Conservation (phyloP, 352 stramenopile species). For the Pythium brassicae region DNA sequence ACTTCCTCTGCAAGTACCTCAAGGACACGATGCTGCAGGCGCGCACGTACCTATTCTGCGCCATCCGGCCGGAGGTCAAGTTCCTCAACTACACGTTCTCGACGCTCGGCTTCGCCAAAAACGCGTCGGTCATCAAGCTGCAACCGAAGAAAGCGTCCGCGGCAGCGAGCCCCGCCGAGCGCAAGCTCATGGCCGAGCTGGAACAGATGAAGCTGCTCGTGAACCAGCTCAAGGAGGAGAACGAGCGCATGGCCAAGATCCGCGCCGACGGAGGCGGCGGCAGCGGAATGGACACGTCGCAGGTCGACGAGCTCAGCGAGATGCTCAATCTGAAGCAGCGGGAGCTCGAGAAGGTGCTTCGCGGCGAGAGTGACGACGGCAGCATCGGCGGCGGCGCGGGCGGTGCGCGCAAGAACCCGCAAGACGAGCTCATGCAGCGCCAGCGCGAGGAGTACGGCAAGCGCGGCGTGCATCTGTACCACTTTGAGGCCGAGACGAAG, state of each 20-base stretch:
- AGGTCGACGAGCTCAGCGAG: conserved; percentile 62
- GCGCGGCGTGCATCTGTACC: conserved; percentile 84
- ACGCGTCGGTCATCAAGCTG: conserved; percentile 93
- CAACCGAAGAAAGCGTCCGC: conserved; percentile 93
- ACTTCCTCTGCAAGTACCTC: conserved; percentile 95
- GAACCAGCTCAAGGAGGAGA: conserved; percentile 76
- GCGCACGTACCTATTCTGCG: conserved; percentile 92
- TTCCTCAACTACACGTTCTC: conserved; percentile 93
- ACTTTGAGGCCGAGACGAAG: conserved; percentile 86
- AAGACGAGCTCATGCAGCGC: conserved; percentile 86
- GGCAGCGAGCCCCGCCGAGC: conserved; percentile 85
- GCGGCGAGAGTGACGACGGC: conserved; percentile 37
- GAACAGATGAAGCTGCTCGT: conserved; percentile 92
- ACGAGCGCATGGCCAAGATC: conserved; percentile 69
- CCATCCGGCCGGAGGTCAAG: conserved; percentile 91
- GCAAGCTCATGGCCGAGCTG: conserved; percentile 93
- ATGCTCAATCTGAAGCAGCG: conserved; percentile 69
- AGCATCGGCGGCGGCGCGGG: conserved; percentile 12
- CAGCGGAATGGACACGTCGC: conserved; percentile 13
- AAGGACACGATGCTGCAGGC: conserved; percentile 95
- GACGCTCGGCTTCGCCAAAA: conserved; percentile 93
- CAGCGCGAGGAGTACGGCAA: conserved; percentile 89
- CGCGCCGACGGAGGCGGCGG: conserved; percentile 24
- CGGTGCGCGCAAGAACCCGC: conserved; percentile 37
- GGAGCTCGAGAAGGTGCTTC: conserved; percentile 66